phyloP scores from a whole-genome alignment of 192 early-diverging fungal genomes.

The Linnemannia elongata region DNA sequence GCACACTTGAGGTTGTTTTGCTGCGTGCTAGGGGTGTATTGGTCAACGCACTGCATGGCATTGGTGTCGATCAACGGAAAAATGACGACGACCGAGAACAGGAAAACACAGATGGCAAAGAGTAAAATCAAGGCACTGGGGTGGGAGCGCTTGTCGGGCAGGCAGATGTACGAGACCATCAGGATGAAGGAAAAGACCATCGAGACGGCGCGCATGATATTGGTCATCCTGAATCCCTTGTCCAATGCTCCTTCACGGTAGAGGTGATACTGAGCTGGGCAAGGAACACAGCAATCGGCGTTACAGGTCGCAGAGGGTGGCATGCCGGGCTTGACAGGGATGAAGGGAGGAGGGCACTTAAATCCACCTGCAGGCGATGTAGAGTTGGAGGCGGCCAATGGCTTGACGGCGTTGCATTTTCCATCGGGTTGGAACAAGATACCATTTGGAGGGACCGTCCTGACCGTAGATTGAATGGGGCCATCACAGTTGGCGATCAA shows the following conservation, averaged over 20 bases:
- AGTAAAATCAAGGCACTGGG: constrained; percentile 65
- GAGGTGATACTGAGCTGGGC: constrained; percentile 63
- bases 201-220: constrained; percentile 61
- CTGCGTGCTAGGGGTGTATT: constrained; percentile 58
- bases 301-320: constrained; percentile 24
- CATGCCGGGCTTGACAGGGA: constrained; percentile 29
- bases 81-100: constrained; percentile 61
- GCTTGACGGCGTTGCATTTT: constrained; percentile 12
- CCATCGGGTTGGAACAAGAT: constrained; percentile 35
- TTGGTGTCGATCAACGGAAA: constrained; percentile 61
- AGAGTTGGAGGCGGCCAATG: background rate
- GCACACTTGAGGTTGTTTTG: constrained; percentile 62
- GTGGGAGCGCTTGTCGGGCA: constrained; percentile 66
- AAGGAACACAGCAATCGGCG: constrained; percentile 66
- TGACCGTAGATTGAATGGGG: constrained; percentile 1
- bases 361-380: background rate
- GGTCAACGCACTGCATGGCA: constrained; percentile 58
- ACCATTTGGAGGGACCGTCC: constrained; percentile 1
- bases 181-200: constrained; percentile 57
- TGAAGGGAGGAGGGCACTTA: constrained; percentile 56
- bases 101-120: constrained; percentile 60
- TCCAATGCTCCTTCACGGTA: constrained; percentile 56
- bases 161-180: constrained; percentile 58
- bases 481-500: constrained; percentile 19
- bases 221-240: constrained; percentile 58